A percentile compares a stretch with the other conserved stretches of the same genome.
These are phyloP conservation scores for Torulaspora microellipsoides DNA, from an alignment of 805 yeast species.

Conservation along the genomic window DNA sequence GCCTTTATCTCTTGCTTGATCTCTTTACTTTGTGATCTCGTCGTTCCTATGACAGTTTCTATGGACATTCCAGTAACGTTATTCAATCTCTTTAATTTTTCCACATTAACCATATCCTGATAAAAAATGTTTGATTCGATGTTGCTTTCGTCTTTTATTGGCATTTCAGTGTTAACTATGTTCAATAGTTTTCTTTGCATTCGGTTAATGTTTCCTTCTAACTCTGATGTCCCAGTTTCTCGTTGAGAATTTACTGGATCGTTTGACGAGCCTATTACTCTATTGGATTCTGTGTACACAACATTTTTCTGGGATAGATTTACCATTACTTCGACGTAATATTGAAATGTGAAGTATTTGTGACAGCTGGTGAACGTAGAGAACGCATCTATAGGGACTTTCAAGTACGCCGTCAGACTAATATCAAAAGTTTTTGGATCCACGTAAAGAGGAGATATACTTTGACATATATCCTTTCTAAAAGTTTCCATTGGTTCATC, in stretches of 20 bases:
- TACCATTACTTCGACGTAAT: constrained; percentile 77
- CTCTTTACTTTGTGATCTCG: constrained; percentile 34
- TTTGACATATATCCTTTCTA: constrained; percentile 78
- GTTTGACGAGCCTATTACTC: constrained; percentile 24
- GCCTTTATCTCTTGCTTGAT: neutral
- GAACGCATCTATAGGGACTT: constrained; percentile 80
- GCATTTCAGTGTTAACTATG: constrained; percentile 11
- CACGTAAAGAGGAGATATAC: constrained; percentile 70
- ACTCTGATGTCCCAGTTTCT: constrained; percentile 1
- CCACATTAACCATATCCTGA: constrained; percentile 65
- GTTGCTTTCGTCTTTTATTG: constrained; percentile 17
- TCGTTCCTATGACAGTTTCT: constrained; percentile 78
- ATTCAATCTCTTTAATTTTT: constrained; percentile 64
- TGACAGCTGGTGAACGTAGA: constrained; percentile 70
- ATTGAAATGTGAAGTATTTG: constrained; percentile 67
- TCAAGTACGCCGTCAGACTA: constrained; percentile 55
- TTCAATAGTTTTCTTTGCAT: constrained; percentile 17
- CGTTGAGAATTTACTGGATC: constrained; percentile 11
- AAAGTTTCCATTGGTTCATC: constrained; percentile 52
- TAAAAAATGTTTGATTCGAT: constrained; percentile 27
- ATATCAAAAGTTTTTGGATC: constrained; percentile 59
- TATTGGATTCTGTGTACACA: constrained; percentile 33
- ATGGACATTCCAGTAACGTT: constrained; percentile 79
- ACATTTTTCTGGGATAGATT: constrained; percentile 63
- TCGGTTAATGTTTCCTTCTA: constrained; percentile 13